Evolutionary conservation across 768 basidiomycete species (phyloP).

Genomic region (Auricularia cornea): DNA sequence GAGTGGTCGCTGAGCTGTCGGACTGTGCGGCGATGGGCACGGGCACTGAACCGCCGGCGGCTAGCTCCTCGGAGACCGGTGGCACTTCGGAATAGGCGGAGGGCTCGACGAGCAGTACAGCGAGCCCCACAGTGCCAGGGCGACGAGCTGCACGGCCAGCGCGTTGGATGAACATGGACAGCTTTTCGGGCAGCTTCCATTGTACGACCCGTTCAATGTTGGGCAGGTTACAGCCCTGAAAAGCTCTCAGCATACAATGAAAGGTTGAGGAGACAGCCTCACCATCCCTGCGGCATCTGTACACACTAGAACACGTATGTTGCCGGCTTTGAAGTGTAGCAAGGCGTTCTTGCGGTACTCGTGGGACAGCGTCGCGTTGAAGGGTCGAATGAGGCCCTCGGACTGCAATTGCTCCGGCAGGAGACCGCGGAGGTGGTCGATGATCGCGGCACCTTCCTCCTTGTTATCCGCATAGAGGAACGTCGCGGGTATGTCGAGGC

Average conservation of each 20-base stretch:
- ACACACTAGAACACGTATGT: neutral
- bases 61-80: too few species aligned
- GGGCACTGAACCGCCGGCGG: too few species aligned
- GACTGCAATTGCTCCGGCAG: slow-evolving; percentile 1
- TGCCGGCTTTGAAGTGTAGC: neutral
- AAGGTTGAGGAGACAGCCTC: too few species aligned
- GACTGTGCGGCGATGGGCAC: too few species aligned
- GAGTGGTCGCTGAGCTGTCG: too few species aligned
- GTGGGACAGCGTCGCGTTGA: neutral
- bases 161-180: slow-evolving; percentile 14
- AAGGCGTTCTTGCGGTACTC: neutral
- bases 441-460: slow-evolving; percentile 16
- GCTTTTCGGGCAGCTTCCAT: slow-evolving; percentile 12
- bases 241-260: neutral
- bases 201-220: slow-evolving; percentile 16
- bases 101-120: too few species aligned
- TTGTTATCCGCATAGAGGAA: slow-evolving; percentile 20
- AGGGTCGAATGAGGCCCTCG: neutral
- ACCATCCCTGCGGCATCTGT: neutral
- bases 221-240: slow-evolving; percentile 15
- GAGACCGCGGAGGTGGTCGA: slow-evolving; percentile 16
- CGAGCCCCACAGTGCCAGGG: neutral
- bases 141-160: slow-evolving; percentile 20
- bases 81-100: too few species aligned
- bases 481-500: slow-evolving; percentile 16